These are phyloP conservation scores for Ichthyophthirius multifiliis DNA, from an alignment of 169 alveolate genomes.

Conservation along the genomic window DNA sequence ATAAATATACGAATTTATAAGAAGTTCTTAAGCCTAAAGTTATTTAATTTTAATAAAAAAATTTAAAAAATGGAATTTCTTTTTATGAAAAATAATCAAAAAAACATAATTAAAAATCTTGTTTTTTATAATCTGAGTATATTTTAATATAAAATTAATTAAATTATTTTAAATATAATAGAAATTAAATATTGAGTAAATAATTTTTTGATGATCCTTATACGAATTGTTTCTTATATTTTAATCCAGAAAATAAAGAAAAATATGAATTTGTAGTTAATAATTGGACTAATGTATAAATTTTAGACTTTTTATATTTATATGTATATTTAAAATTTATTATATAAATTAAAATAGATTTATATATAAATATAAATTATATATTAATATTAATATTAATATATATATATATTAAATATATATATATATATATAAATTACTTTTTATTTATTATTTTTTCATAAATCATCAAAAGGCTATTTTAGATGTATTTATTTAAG, in stretches of 20 bases:
- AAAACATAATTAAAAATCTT: neutral
- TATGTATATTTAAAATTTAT: too few relatives aligned
- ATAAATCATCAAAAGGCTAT: too few relatives aligned
- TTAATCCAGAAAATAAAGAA: conserved; percentile 26
- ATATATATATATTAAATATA: too few relatives aligned
- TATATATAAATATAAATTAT: too few relatives aligned
- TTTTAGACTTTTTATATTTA: too few relatives aligned
- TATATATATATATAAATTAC: too few relatives aligned
- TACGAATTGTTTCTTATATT: conserved; percentile 20
- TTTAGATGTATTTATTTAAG: too few relatives aligned
- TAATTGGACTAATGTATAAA: conserved; percentile 28
- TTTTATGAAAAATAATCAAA: neutral
- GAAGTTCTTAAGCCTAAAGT: neutral
- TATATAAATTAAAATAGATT: too few relatives aligned
- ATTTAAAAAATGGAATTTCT: neutral
- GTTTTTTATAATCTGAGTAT: conserved; percentile 21
- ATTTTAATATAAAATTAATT: neutral
- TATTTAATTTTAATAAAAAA: neutral
- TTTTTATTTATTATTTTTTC: too few relatives aligned
- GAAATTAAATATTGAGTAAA: neutral
- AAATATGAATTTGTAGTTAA: conserved; percentile 22
- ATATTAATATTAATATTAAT: too few relatives aligned
- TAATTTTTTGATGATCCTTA: neutral
- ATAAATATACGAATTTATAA: neutral
- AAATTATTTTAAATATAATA: neutral